A percentile compares a stretch with the other conserved stretches of the same genome.
phyloP scores from a whole-genome alignment of 2,329 filamentous ascomycete genomes.

The Fusarium oxysporum region DNA sequence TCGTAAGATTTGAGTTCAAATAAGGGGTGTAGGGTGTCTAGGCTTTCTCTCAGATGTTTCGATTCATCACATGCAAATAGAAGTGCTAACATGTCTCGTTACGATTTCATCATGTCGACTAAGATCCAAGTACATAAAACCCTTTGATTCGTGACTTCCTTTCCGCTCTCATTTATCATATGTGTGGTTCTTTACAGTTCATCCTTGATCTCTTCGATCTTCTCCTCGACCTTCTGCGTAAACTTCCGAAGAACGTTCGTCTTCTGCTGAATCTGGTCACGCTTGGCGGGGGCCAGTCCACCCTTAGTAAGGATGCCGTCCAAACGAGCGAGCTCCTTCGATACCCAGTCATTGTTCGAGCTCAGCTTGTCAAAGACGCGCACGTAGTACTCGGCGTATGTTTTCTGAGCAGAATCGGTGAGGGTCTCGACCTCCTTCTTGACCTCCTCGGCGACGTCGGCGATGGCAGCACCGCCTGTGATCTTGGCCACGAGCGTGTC shows the following conservation, averaged over 20 bases:
- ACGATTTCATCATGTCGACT: slow-evolving; percentile 33
- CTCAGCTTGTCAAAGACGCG: slow-evolving; percentile 88
- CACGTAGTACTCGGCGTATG: slow-evolving; percentile 94
- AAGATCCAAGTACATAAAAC: slow-evolving; percentile 38
- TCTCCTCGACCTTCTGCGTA: slow-evolving; percentile 67
- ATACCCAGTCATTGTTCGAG: slow-evolving; percentile 80
- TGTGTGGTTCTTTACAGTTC: slow-evolving; percentile 50
- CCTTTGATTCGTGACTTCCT: slow-evolving; percentile 23
- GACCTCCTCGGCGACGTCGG: slow-evolving; percentile 75
- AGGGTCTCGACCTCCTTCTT: slow-evolving; percentile 76
- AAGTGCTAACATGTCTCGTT: slow-evolving; percentile 11
- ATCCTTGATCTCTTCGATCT: slow-evolving; percentile 68
- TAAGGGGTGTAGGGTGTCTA: slow-evolving; percentile 21
- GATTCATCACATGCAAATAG: slow-evolving; percentile 23
- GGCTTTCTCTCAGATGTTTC: slow-evolving; percentile 27
- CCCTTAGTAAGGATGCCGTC: slow-evolving; percentile 87
- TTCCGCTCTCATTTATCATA: slow-evolving; percentile 16
- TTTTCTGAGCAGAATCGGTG: slow-evolving; percentile 71
- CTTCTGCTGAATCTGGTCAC: slow-evolving; percentile 87
- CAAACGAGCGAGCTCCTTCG: slow-evolving; percentile 87
- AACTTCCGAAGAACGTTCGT: slow-evolving; percentile 90
- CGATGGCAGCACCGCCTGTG: slow-evolving; percentile 69
- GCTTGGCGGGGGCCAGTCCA: slow-evolving; percentile 84
- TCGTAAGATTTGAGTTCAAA: slow-evolving; percentile 5
- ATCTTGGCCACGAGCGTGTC: slow-evolving; percentile 82